These are phyloP conservation scores for Pseudopithomyces maydicus DNA, from an alignment of 2,329 filamentous ascomycete species.

Conservation along the genomic window DNA sequence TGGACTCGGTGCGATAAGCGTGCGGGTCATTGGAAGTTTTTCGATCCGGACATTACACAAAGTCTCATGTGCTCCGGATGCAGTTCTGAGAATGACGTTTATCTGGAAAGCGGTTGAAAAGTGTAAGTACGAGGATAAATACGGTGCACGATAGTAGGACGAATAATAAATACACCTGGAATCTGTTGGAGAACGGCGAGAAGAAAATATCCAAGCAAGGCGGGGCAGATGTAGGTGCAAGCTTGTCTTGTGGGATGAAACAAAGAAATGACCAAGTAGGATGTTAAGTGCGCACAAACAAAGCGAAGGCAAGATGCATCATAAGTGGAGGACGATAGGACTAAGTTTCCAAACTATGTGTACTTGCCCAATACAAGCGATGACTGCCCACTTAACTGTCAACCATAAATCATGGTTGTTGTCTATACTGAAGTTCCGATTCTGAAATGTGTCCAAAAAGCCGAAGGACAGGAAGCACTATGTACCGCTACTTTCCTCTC, in stretches of 20 bases:
- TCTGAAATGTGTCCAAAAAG: neutral
- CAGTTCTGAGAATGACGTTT: too few species aligned
- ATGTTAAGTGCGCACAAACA: neutral
- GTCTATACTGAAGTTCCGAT: neutral
- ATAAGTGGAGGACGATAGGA: neutral
- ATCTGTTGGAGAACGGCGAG: neutral
- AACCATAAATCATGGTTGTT: neutral
- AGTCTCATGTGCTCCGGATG: too few species aligned
- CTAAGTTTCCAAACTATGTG: slow-evolving; percentile 1
- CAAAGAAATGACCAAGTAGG: neutral
- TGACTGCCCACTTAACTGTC: neutral
- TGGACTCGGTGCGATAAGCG: neutral
- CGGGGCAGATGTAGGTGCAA: neutral
- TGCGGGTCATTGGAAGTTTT: neutral
- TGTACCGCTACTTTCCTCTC: neutral
- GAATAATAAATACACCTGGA: too few species aligned
- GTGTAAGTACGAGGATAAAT: too few species aligned
- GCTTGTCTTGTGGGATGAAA: too few species aligned
- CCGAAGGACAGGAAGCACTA: neutral
- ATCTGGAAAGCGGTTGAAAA: too few species aligned
- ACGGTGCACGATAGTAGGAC: too few species aligned
- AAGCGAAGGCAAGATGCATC: neutral
- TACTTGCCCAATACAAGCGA: neutral
- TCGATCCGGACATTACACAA: neutral
- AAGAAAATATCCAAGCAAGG: neutral